Conservation (phyloP, 179 eudicot species). For the Beta lomatogona region DNA sequence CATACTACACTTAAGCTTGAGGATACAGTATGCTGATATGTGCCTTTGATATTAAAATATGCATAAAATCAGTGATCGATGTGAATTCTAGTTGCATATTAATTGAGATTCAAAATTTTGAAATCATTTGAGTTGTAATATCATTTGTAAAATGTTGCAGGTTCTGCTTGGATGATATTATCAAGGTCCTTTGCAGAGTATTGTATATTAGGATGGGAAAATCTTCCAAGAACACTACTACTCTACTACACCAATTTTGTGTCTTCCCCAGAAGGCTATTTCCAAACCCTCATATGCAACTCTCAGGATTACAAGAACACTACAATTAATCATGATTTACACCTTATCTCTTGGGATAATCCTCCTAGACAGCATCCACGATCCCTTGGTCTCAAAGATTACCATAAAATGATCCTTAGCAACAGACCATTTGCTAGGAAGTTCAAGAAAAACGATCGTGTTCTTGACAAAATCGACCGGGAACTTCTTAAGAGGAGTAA, state of each 20-base stretch:
- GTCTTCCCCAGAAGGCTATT: conserved; percentile 92
- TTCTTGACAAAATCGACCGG: conserved; percentile 69
- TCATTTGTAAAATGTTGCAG: conserved; percentile 31
- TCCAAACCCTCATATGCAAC: conserved; percentile 88
- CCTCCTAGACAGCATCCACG: conserved; percentile 95
- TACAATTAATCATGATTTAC: conserved; percentile 79
- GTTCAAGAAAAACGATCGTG: conserved; percentile 74
- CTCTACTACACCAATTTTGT: conserved; percentile 96
- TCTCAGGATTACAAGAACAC: conserved; percentile 71
- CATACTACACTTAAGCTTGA: too few relatives aligned
- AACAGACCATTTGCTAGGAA: conserved; percentile 85
- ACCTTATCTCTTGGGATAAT: conserved; percentile 77
- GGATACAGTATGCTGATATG: too few relatives aligned
- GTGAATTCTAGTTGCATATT: too few relatives aligned
- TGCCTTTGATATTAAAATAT: too few relatives aligned
- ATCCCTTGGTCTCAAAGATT: conserved; percentile 71
- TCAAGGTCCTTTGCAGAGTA: conserved; percentile 89
- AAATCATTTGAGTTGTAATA: too few relatives aligned
- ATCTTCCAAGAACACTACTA: conserved; percentile 87
- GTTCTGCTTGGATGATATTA: conserved; percentile 87
- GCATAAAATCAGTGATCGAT: too few relatives aligned
- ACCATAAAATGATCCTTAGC: conserved; percentile 69
- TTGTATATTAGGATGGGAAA: conserved; percentile 76
- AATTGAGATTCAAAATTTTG: too few relatives aligned
- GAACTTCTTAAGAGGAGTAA: conserved; percentile 57